Evolutionary conservation across 2,329 filamentous ascomycete species (phyloP), one percentile per base, ranked within the genome.

Genomic region (Rosellinia necatrix): DNA sequence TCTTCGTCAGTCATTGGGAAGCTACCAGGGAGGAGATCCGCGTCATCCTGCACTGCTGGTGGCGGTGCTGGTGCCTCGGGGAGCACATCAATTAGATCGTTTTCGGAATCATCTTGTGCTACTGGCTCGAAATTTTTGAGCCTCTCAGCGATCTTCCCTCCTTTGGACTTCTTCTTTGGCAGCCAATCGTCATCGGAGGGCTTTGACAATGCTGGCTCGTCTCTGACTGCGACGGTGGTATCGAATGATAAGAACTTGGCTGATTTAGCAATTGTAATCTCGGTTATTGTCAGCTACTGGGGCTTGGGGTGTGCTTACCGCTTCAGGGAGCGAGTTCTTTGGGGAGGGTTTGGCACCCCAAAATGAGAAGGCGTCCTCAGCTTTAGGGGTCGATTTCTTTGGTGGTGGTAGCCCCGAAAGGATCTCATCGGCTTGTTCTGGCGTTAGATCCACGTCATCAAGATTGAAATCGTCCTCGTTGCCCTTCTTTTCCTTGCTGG

Each of bases 121-220:
- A 69, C 62, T 47, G 75, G 64, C 70, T 86, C 81, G 65, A 85
- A 85, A 25, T 79, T 77, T 70, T 78, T 83, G 58, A 84, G 76
- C 64, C 75, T 79, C 66, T 85, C 81, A 53, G 81, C 77, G 67
- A 85, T 79, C 68, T 80, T 84, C 59, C 76, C 76, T 56, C 75
- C 73, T 55, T 66, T 70, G 19, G 40, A 25, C 70, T 81, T 84
- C 63, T 79, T 81, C 48, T 73, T 72, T 67, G 78, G 81, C 71
- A 76, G 75, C 54, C 75, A 73, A 60, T 72, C 69, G 52, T 73
- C 70, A 40, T 68, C 63, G 59, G 68, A 60, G 49, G 68, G 59
- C 56, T 72, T 74, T 47, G 72, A 73, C 64, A 70, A 72, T 35
- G 76, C 64, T 58, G 72, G 70, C 66, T 72, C 73, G 66, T 76